Evolutionary conservation across 1,284 basidiomycete species (phyloP).

Genomic region (Microbotryum violaceum): DNA sequence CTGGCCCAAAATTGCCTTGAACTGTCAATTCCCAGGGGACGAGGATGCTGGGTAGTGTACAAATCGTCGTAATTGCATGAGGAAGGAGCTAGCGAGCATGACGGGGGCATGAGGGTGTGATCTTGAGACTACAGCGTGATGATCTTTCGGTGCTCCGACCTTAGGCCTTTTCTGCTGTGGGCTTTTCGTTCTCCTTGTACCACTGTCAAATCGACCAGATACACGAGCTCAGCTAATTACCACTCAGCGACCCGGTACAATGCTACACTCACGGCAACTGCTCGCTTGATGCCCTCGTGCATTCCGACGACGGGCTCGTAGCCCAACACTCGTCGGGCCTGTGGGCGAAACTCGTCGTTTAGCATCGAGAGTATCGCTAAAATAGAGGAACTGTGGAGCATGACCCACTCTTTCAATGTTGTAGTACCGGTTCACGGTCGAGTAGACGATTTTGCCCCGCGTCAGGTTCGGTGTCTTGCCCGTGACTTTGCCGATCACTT

Average conservation of each 20-base stretch:
- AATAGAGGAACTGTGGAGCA: not conserved
- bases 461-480: conserved; percentile 86
- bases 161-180: not conserved
- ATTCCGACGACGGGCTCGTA: conserved; percentile 87
- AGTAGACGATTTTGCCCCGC: conserved; percentile 61
- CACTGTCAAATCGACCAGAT: conserved; percentile 5
- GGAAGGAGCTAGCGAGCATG: too few relatives aligned
- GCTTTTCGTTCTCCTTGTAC: conserved; percentile 30
- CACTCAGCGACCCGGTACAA: too few relatives aligned
- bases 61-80: too few relatives aligned
- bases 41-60: too few relatives aligned
- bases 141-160: too few relatives aligned
- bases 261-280: conserved; percentile 44
- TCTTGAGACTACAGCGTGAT: too few relatives aligned
- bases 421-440: conserved; percentile 62
- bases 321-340: conserved; percentile 74
- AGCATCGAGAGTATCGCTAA: not conserved
- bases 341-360: not conserved
- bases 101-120: too few relatives aligned
- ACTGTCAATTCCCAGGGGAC: too few relatives aligned
- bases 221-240: too few relatives aligned
- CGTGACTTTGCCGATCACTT: conserved; percentile 61
- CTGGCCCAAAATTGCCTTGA: too few relatives aligned
- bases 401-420: conserved; percentile 71
- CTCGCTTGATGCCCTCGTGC: conserved; percentile 75